These are phyloP conservation scores for Tricholoma terreum DNA, from an alignment of 768 basidiomycete species.

Conservation along the genomic window DNA sequence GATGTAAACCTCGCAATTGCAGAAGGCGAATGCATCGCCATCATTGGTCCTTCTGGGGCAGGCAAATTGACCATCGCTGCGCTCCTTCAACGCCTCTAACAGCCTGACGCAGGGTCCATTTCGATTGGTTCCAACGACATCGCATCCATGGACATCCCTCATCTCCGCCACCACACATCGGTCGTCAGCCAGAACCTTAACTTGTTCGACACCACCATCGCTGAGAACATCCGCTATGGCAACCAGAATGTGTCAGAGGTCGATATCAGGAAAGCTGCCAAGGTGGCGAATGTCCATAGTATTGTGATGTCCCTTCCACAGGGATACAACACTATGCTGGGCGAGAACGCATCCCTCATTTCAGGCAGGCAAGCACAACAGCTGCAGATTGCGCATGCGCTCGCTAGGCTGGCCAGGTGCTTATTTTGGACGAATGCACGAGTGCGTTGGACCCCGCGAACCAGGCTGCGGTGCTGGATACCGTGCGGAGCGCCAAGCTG, in stretches of 20 bases:
- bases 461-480: constrained; percentile 77
- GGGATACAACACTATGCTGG: constrained; percentile 84
- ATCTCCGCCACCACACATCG: constrained; percentile 78
- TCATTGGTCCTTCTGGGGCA: constrained; percentile 89
- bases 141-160: constrained; percentile 55
- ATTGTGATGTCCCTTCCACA: constrained; percentile 77
- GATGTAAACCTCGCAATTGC: constrained; percentile 62
- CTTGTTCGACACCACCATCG: constrained; percentile 83
- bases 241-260: constrained; percentile 42
- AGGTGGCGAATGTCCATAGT: constrained; percentile 79
- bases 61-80: constrained; percentile 92
- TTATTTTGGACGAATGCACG: constrained; percentile 94
- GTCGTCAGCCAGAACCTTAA: constrained; percentile 87
- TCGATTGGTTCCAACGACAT: constrained; percentile 54
- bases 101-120: constrained; percentile 66
- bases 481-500: constrained; percentile 60
- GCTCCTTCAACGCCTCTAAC: constrained; percentile 86
- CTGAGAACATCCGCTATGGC: constrained; percentile 89
- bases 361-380: constrained; percentile 96
- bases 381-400: constrained; percentile 85
- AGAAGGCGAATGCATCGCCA: constrained; percentile 83
- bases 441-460: constrained; percentile 84
- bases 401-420: constrained; percentile 68
- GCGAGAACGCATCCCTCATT: constrained; percentile 86
- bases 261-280: constrained; percentile 69